Evolutionary conservation across 1,139 yeast species (phyloP).

Genomic region (Arxiozyma slooffiae): DNA sequence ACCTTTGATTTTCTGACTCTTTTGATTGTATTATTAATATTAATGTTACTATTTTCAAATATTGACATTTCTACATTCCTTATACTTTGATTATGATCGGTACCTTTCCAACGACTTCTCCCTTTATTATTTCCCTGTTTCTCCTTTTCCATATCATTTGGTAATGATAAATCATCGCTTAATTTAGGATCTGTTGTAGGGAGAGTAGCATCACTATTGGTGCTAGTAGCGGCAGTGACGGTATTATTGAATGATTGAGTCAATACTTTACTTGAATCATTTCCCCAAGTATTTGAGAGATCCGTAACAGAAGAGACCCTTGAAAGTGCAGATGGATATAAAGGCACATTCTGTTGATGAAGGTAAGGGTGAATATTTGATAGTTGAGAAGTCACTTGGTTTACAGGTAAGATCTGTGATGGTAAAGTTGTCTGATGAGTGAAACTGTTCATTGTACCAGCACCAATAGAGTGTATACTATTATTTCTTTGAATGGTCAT

Average conservation of each 20-base stretch:
- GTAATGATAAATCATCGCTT: background rate
- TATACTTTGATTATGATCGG: background rate
- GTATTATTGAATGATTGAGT: background rate
- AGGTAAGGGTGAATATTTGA: background rate
- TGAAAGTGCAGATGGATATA: conserved; percentile 7
- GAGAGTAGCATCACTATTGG: background rate
- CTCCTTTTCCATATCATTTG: background rate
- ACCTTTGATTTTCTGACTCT: background rate
- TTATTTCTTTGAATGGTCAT: background rate
- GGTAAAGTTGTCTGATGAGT: background rate
- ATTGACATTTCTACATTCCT: background rate
- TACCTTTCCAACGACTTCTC: background rate
- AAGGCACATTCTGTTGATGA: conserved; percentile 1
- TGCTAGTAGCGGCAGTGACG: background rate
- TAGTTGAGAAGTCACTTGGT: background rate
- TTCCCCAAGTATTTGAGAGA: conserved; percentile 1
- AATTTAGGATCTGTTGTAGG: background rate
- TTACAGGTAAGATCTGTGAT: conserved; percentile 1
- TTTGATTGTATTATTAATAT: background rate
- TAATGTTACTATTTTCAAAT: background rate
- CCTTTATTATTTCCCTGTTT: background rate
- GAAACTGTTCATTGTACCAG: background rate
- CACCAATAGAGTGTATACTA: background rate
- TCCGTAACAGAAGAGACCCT: conserved; percentile 5
- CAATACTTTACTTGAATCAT: background rate